phyloP scores from a whole-genome alignment of 306 rosid genomes.

The Parietaria judaica region DNA sequence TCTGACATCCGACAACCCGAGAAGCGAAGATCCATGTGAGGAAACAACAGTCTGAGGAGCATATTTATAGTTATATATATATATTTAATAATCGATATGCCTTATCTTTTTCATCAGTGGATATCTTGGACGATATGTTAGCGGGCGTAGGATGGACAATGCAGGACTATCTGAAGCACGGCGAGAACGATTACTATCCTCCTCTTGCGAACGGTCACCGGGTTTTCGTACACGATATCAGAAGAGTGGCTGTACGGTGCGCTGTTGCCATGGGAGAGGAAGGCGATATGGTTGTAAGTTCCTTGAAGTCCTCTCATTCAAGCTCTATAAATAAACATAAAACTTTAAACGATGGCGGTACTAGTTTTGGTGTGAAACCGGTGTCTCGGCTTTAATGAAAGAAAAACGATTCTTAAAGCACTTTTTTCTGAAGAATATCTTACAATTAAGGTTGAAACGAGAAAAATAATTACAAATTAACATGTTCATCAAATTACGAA shows the following conservation, averaged over 20 bases:
- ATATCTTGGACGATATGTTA: slow-evolving; percentile 93
- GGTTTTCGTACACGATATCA: slow-evolving; percentile 83
- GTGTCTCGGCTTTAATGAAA: too few relatives aligned
- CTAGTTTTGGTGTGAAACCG: not conserved
- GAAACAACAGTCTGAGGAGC: not conserved
- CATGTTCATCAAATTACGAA: too few relatives aligned
- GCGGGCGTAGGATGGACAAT: slow-evolving; percentile 95
- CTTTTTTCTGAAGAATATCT: too few relatives aligned
- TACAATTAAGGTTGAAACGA: too few relatives aligned
- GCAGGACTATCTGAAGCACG: slow-evolving; percentile 89
- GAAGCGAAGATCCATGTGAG: slow-evolving; percentile 88
- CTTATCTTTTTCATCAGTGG: slow-evolving; percentile 48
- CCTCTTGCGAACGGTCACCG: slow-evolving; percentile 92
- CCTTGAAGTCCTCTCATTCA: slow-evolving; percentile 22
- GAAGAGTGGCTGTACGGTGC: slow-evolving; percentile 85
- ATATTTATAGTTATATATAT: not conserved
- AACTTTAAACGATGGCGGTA: not conserved
- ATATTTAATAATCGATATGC: not conserved
- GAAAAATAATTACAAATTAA: too few relatives aligned
- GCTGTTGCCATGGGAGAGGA: slow-evolving; percentile 99
- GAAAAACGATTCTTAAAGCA: too few relatives aligned
- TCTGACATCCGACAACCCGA: slow-evolving; percentile 83
- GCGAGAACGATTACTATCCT: slow-evolving; percentile 91
- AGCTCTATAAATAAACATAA: slow-evolving; percentile 4
- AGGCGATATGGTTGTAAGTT: slow-evolving; percentile 95